Evolutionary conservation across 2,329 filamentous ascomycete species (phyloP), one percentile per base, ranked within the genome.

Genomic region (Curvularia eragrostidis): DNA sequence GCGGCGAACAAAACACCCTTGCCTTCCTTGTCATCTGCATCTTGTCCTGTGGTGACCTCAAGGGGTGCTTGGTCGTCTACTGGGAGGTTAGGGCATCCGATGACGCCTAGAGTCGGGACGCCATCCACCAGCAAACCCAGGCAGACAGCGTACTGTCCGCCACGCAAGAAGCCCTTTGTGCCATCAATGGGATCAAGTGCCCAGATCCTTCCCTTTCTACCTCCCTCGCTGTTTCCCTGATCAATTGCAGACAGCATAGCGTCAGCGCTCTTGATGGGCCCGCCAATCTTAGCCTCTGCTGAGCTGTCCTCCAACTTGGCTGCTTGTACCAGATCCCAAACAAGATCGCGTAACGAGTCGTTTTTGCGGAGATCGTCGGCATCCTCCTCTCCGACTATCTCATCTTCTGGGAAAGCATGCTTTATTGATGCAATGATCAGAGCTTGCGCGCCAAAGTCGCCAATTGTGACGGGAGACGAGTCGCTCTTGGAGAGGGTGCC

Each of bases 171-270:
- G 28, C 95, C 96, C 81, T 97, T 97, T 52, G 95, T 99, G 65
- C 95, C 95, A 78, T 99, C 95, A 62, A 99, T 97, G 58, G 95
- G 95, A 78, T 99, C 95, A 56, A 99, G 88, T 39, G 94, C 91
- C 95, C 95, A 99, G 77, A 98, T 91, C 66, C 95, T 85, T 62
- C 92, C 93, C 64, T 82, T 84, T 59, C 80, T 77, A 26, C 92
- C 92, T 59, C 92, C 92, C 56, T 85, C 79, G 78, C 88, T 91
- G 74, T 85, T 85, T 30, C 85, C 85, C 63, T 80, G 77, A 66
- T 87, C 85, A 60, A 87, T 83, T 30, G 83, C 82, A 49, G 85
- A 80, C 62, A 86, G 75, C 85, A 87, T 87, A 65, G 83, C 81
- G 56, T 91, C 87, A 57, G 87, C 85, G 67, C 82, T 85, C 72